These are phyloP conservation scores for Carex scoparia DNA, from an alignment of 176 grass and related monocot species.

Conservation along the genomic window DNA sequence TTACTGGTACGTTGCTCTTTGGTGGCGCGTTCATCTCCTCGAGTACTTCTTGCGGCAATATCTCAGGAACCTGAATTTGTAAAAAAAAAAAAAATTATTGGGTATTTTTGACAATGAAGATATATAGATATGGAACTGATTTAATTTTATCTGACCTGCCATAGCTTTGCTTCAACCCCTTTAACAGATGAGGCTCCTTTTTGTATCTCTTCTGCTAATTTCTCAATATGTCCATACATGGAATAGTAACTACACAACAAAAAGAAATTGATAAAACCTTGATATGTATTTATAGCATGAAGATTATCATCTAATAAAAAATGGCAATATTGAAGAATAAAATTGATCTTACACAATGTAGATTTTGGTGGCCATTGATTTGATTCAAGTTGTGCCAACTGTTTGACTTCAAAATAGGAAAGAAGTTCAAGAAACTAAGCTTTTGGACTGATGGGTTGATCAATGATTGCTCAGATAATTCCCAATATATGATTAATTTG, in stretches of 20 bases:
- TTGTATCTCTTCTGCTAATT: slow-evolving; percentile 80
- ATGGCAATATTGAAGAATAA: background rate
- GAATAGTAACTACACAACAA: slow-evolving; percentile 61
- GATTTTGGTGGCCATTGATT: slow-evolving; percentile 43
- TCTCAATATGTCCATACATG: slow-evolving; percentile 80
- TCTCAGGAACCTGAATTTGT: slow-evolving; percentile 38
- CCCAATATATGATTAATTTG: background rate
- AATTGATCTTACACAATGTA: slow-evolving; percentile 47
- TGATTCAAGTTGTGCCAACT: background rate
- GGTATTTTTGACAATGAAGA: background rate
- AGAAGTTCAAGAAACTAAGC: background rate
- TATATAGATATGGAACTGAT: background rate
- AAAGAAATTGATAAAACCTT: background rate
- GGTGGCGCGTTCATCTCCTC: slow-evolving; percentile 38
- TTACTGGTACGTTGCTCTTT: slow-evolving; percentile 35
- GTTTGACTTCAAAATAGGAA: background rate
- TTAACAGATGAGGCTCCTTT: slow-evolving; percentile 65
- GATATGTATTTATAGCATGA: background rate
- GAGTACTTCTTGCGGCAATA: slow-evolving; percentile 35
- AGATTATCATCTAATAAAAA: background rate
- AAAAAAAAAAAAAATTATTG: background rate
- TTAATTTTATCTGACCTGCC: slow-evolving; percentile 60
- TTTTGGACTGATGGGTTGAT: background rate
- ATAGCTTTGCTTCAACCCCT: slow-evolving; percentile 73
- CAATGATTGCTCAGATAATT: background rate